Conservation (phyloP, 2,329 filamentous ascomycete genomes). For the Penicillium sp. region DNA sequence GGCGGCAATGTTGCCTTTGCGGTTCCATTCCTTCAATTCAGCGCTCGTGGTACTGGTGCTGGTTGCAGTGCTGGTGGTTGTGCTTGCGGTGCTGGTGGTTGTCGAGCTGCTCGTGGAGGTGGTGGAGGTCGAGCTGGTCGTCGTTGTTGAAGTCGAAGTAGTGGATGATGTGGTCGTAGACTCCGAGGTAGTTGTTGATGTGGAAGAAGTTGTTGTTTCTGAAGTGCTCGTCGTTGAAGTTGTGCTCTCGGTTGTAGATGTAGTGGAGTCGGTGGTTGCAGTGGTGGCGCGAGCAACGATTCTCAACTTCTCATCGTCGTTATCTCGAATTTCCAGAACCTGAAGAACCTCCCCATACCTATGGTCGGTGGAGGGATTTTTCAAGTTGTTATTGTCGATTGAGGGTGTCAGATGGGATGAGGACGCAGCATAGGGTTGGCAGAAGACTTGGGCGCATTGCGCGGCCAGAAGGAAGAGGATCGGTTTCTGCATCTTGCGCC, state of each 20-base stretch:
- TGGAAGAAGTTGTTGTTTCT: constrained; percentile 6
- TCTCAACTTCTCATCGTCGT: neutral
- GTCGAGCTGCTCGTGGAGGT: constrained; percentile 2
- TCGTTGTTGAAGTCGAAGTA: neutral
- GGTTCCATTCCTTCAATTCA: constrained; percentile 12
- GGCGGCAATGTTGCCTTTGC: constrained; percentile 15
- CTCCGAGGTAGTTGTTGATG: constrained; percentile 4
- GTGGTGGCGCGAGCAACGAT: constrained; percentile 7
- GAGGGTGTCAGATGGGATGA: neutral
- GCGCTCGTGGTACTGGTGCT: constrained; percentile 7
- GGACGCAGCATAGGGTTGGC: neutral
- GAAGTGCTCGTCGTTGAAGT: constrained; percentile 4
- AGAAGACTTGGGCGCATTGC: constrained; percentile 1
- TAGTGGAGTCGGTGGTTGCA: constrained; percentile 4
- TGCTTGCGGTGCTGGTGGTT: constrained; percentile 4
- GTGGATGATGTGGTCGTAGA: neutral
- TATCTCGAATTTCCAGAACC: neutral
- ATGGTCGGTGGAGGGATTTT: neutral
- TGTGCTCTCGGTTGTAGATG: constrained; percentile 3
- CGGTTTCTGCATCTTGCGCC: neutral
- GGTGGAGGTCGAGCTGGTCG: constrained; percentile 2
- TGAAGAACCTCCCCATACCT: neutral
- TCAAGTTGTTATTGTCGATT: neutral
- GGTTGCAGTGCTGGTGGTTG: constrained; percentile 6
- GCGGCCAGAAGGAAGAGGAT: constrained; percentile 1